These are phyloP conservation scores for Entomortierella lignicola DNA, from an alignment of 192 early-diverging fungal species.

Conservation along the genomic window DNA sequence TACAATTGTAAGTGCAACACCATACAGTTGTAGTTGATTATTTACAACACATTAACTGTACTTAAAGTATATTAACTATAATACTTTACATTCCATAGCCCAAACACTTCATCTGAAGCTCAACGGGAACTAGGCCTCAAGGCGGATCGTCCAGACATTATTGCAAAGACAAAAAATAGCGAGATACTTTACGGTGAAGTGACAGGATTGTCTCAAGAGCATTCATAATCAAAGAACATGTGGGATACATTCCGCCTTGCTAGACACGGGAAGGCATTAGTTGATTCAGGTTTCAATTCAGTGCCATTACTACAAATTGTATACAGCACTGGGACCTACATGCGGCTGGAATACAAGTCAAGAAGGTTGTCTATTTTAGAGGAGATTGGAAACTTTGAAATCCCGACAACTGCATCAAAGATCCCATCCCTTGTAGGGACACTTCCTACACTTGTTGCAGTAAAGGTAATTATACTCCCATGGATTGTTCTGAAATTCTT, in stretches of 20 bases:
- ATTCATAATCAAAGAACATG: slow-evolving; percentile 9
- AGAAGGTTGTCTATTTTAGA: slow-evolving; percentile 20
- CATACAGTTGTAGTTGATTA: background rate
- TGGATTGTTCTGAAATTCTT: background rate
- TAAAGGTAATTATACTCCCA: slow-evolving; percentile 11
- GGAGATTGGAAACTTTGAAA: slow-evolving; percentile 14
- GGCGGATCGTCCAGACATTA: slow-evolving; percentile 26
- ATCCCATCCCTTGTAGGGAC: slow-evolving; percentile 24
- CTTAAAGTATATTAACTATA: slow-evolving; percentile 6
- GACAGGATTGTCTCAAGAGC: slow-evolving; percentile 15
- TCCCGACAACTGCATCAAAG: slow-evolving; percentile 16
- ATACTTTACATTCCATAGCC: slow-evolving; percentile 13
- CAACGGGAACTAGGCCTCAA: slow-evolving; percentile 25
- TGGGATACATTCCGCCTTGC: slow-evolving; percentile 27
- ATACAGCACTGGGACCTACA: slow-evolving; percentile 21
- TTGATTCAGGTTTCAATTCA: slow-evolving; percentile 3
- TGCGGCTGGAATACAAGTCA: slow-evolving; percentile 9
- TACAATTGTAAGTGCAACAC: slow-evolving; percentile 25
- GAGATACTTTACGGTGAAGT: slow-evolving; percentile 27
- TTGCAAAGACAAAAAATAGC: slow-evolving; percentile 1
- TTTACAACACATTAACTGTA: slow-evolving; percentile 7
- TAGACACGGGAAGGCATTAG: slow-evolving; percentile 16
- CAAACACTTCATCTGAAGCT: slow-evolving; percentile 14
- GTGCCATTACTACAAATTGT: slow-evolving; percentile 26
- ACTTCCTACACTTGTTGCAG: slow-evolving; percentile 26